phyloP scores from a whole-genome alignment of 805 yeast species.

The Lipomyces spencermartinsiae region DNA sequence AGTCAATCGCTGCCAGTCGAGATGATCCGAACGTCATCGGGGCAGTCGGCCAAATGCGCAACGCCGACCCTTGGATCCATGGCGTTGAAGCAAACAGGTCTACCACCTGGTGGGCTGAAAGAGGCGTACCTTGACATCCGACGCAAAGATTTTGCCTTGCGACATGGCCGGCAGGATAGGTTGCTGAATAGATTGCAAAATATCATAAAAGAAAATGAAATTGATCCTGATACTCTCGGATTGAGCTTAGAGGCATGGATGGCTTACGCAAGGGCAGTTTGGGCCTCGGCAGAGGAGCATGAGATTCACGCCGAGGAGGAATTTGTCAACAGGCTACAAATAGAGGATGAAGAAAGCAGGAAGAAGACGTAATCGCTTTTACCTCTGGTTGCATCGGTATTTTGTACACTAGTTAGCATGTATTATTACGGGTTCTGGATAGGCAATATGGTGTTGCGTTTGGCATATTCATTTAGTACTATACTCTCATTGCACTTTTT shows the following conservation, averaged over 20 bases:
- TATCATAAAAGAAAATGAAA: not conserved
- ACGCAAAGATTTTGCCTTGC: not conserved
- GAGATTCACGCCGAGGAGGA: not conserved
- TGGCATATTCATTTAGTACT: too few relatives aligned
- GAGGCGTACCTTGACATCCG: not conserved
- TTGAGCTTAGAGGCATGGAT: not conserved
- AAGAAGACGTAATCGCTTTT: too few relatives aligned
- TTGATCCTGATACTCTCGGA: not conserved
- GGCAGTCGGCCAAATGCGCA: not conserved
- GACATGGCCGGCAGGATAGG: not conserved
- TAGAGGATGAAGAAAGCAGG: not conserved
- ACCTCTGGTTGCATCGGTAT: not conserved
- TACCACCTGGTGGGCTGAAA: not conserved
- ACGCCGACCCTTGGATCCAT: not conserved
- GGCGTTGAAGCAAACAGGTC: not conserved
- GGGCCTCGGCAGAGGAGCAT: not conserved
- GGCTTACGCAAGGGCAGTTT: not conserved
- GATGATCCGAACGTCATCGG: not conserved
- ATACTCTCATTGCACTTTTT: too few relatives aligned
- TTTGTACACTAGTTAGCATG: not conserved
- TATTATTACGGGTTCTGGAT: too few relatives aligned
- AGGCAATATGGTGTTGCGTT: too few relatives aligned
- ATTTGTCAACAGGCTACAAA: not conserved
- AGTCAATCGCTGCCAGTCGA: not conserved
- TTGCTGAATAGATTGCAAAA: not conserved